Conservation (phyloP, 1,284 basidiomycete genomes). For the Ganoderma lingzhi region DNA sequence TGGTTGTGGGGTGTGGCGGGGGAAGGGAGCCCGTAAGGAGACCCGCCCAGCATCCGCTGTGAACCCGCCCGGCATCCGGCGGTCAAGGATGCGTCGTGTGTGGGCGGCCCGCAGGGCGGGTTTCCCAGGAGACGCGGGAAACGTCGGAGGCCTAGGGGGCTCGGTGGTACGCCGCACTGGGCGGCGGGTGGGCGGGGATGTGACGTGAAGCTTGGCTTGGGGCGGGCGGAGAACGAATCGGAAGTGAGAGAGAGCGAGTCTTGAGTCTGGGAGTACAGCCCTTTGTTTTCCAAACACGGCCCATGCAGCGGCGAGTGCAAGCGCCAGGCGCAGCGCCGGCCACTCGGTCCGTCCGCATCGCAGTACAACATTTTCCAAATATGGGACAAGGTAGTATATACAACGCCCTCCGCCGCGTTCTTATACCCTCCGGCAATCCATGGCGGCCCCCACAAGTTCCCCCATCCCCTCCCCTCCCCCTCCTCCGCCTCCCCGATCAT, state of each 20-base stretch:
- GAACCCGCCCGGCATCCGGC: background rate
- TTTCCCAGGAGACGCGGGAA: background rate
- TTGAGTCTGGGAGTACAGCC: constrained; percentile 24
- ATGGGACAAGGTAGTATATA: constrained; percentile 35
- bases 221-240: constrained; percentile 7
- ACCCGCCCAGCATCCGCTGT: background rate
- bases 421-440: constrained; percentile 28
- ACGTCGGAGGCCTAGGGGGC: background rate
- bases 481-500: constrained; percentile 15
- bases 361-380: constrained; percentile 36
- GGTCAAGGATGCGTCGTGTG: background rate
- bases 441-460: constrained; percentile 24
- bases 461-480: constrained; percentile 15
- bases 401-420: constrained; percentile 23
- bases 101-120: background rate
- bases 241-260: background rate
- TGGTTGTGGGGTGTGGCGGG: background rate
- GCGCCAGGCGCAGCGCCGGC: constrained; percentile 15
- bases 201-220: background rate
- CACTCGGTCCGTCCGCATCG: constrained; percentile 13
- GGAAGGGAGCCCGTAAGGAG: background rate
- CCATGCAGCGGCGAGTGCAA: constrained; percentile 10
- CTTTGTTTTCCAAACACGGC: constrained; percentile 34
- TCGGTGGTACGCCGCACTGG: background rate
- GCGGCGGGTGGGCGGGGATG: constrained; percentile 5